phyloP scores from a whole-genome alignment of 140 eudicot species.

The Stevia rebaudiana region DNA sequence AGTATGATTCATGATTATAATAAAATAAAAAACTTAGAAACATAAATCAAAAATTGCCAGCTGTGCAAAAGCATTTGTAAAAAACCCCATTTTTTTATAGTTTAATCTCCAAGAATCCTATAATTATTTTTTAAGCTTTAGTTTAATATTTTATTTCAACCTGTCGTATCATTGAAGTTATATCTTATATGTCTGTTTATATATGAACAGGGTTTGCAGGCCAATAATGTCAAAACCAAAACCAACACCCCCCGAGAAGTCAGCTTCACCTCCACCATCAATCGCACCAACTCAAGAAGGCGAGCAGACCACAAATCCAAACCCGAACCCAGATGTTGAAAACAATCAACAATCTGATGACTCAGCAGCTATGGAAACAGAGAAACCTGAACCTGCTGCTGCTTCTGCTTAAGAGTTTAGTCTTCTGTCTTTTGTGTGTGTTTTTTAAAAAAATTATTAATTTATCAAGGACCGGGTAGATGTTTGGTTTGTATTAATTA shows the following conservation, averaged over 20 bases:
- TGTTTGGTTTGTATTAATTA: conserved; percentile 14
- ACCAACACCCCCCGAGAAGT: conserved; percentile 55
- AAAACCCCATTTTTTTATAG: background rate
- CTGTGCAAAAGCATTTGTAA: background rate
- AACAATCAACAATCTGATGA: conserved; percentile 18
- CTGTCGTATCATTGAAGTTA: no score
- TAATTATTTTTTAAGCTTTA: background rate
- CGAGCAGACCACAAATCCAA: conserved; percentile 24
- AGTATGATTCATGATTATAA: background rate
- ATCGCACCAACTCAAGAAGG: conserved; percentile 43
- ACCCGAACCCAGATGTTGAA: conserved; percentile 19
- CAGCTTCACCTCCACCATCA: conserved; percentile 45
- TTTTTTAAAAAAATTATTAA: background rate
- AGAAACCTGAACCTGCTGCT: conserved; percentile 37
- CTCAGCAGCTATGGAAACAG: conserved; percentile 62
- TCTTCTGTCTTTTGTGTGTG: background rate
- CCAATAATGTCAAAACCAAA: conserved; percentile 83
- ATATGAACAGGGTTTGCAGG: conserved; percentile 66
- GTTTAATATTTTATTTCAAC: background rate
- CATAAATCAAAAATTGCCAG: background rate
- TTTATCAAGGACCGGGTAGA: conserved; percentile 3
- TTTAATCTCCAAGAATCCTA: background rate
- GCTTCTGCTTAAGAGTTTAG: conserved; percentile 10
- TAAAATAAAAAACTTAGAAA: no score
- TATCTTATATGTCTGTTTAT: no score